Conservation (phyloP, 371 early-diverging fungal genomes). For the Zychaea mexicana region DNA sequence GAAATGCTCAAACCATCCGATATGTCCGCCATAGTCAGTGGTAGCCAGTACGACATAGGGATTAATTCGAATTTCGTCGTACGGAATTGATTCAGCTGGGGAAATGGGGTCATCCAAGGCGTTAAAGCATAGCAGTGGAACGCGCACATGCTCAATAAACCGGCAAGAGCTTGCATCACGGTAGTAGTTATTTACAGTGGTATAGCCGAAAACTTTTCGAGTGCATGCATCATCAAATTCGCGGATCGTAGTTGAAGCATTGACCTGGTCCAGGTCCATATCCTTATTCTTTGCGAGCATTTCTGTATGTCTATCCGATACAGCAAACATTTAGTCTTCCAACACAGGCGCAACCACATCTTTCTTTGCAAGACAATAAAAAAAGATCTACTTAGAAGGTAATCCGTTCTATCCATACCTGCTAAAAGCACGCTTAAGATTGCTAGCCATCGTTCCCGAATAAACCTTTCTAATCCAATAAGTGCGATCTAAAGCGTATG, state of each 20-base stretch:
- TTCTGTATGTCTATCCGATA: conserved; percentile 50
- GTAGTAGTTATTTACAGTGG: conserved; percentile 86
- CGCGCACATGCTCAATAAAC: conserved; percentile 70
- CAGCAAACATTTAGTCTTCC: background rate
- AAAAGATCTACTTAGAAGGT: background rate
- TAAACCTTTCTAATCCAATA: conserved; percentile 63
- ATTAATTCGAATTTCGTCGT: conserved; percentile 73
- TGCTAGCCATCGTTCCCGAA: conserved; percentile 70
- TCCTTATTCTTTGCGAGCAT: conserved; percentile 51
- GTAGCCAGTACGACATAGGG: conserved; percentile 87
- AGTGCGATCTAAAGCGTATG: conserved; percentile 22
- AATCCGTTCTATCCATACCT: conserved; percentile 21
- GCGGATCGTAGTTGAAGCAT: conserved; percentile 54
- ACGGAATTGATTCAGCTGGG: conserved; percentile 70
- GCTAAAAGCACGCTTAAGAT: conserved; percentile 63
- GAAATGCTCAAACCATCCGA: conserved; percentile 89
- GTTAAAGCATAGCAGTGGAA: conserved; percentile 83
- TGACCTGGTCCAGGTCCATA: conserved; percentile 60
- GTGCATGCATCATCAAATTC: conserved; percentile 81
- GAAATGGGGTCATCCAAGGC: conserved; percentile 95
- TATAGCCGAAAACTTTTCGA: conserved; percentile 68
- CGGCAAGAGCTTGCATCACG: conserved; percentile 73
- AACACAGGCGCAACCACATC: no score
- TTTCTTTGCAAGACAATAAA: no score
- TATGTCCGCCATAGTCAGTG: conserved; percentile 89